phyloP scores from a whole-genome alignment of 2,329 filamentous ascomycete genomes.

The Lasiodiplodia hormozganensis region DNA sequence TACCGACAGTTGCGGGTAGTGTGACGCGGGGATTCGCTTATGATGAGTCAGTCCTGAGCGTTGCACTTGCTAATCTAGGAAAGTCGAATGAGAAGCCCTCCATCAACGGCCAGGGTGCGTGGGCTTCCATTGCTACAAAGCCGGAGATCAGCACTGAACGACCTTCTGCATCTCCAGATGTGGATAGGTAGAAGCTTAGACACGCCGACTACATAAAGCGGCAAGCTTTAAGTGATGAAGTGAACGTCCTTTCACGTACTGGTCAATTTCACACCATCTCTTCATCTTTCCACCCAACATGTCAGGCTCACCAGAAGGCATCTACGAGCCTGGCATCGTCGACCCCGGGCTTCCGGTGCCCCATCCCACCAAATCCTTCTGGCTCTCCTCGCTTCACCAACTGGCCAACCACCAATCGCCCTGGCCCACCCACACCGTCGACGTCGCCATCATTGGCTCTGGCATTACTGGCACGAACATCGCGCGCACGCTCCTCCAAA shows the following conservation, averaged over 20 bases:
- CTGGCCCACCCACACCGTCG: constrained; percentile 37
- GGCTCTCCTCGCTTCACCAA: constrained; percentile 42
- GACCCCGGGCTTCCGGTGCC: constrained; percentile 35
- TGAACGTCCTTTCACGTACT: no score
- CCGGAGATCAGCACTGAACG: no score
- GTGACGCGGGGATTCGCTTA: no score
- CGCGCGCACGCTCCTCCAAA: constrained; percentile 63
- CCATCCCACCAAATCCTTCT: constrained; percentile 44
- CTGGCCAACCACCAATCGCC: constrained; percentile 40
- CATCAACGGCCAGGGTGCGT: background rate
- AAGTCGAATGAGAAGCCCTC: background rate
- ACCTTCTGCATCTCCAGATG: no score
- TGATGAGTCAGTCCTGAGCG: no score
- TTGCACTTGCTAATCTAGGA: background rate
- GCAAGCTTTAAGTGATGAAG: no score
- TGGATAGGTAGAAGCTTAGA: no score
- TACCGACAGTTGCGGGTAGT: no score
- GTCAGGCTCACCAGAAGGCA: background rate
- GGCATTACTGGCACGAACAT: constrained; percentile 72
- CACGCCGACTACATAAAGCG: no score
- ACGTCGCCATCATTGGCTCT: constrained; percentile 65
- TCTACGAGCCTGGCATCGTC: background rate
- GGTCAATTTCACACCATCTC: background rate
- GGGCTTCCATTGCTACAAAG: no score
- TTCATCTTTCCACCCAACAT: background rate